Evolutionary conservation across 2,329 filamentous ascomycete species (phyloP).

Genomic region (Clonostachys byssicola): DNA sequence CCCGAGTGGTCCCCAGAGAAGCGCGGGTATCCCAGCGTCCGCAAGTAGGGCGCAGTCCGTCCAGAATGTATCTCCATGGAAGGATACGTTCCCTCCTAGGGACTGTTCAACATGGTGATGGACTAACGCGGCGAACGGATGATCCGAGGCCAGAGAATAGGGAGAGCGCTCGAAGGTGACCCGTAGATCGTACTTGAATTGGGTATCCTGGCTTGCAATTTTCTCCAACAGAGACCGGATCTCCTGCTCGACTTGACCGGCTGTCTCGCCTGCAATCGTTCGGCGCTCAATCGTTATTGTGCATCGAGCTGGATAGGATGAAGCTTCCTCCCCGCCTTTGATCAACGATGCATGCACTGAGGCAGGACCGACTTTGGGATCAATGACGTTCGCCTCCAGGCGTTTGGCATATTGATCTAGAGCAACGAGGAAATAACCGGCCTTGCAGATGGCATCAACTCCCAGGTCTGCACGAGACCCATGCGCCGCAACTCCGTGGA

Average conservation of each 20-base stretch:
- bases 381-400: slow-evolving; percentile 18
- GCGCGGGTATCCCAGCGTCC: slow-evolving; percentile 34
- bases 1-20: slow-evolving; percentile 42
- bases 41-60: slow-evolving; percentile 44
- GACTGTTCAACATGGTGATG: slow-evolving; percentile 15
- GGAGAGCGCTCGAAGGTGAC: slow-evolving; percentile 35
- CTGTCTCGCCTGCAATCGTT: slow-evolving; percentile 37
- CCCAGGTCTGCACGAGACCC: slow-evolving; percentile 37
- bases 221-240: slow-evolving; percentile 27
- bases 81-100: slow-evolving; percentile 14
- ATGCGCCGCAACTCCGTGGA: slow-evolving; percentile 34
- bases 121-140: slow-evolving; percentile 31
- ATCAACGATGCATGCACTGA: slow-evolving; percentile 43
- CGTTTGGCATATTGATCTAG: slow-evolving; percentile 33
- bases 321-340: slow-evolving; percentile 44
- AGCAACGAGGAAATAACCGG: slow-evolving; percentile 39
- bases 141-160: slow-evolving; percentile 29
- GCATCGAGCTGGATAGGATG: slow-evolving; percentile 45
- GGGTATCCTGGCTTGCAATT: slow-evolving; percentile 20
- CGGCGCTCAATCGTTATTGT: slow-evolving; percentile 42
- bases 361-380: slow-evolving; percentile 25
- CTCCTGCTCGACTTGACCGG: slow-evolving; percentile 26
- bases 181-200: slow-evolving; percentile 33
- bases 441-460: slow-evolving; percentile 42
- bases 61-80: slow-evolving; percentile 35